A percentile compares a stretch with the other conserved stretches of the same genome.
phyloP scores from a whole-genome alignment of 306 rosid genomes.

The Mimosa pudica region DNA sequence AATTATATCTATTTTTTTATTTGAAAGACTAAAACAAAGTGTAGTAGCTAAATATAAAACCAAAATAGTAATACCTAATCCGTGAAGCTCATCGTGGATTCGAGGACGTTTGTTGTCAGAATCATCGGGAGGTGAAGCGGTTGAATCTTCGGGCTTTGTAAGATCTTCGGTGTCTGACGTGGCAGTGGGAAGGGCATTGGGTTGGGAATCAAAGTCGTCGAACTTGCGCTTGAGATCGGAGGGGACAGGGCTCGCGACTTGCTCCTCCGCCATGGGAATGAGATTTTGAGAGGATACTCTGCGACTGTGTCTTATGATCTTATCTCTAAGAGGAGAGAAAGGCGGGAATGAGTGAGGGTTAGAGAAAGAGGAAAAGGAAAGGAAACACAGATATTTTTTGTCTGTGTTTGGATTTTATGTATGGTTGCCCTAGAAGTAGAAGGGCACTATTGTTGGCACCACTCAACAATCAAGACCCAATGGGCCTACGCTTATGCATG shows the following conservation, averaged over 20 bases:
- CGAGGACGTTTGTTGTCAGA: conserved; percentile 75
- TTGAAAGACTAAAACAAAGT: background rate
- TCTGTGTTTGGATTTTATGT: no score
- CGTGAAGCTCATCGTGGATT: conserved; percentile 55
- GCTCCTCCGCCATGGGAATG: conserved; percentile 76
- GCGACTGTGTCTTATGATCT: no score
- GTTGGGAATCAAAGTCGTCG: conserved; percentile 64
- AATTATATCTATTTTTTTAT: no score
- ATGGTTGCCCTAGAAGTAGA: no score
- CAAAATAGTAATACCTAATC: conserved; percentile 43
- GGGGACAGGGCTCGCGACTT: conserved; percentile 56
- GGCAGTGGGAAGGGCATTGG: background rate
- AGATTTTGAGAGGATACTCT: background rate
- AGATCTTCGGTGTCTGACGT: conserved; percentile 35
- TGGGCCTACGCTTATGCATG: no score
- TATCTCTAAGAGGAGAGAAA: background rate
- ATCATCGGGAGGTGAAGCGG: conserved; percentile 39
- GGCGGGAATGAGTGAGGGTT: background rate
- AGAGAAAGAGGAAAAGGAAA: background rate
- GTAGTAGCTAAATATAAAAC: no score
- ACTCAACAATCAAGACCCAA: no score
- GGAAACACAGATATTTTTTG: no score
- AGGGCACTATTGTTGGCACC: no score
- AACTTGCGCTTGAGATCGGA: conserved; percentile 85
- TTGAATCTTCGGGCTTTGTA: conserved; percentile 22